Evolutionary conservation across 2,329 filamentous ascomycete genomes (phyloP).

Genomic region (Coniochaeta sp.): DNA sequence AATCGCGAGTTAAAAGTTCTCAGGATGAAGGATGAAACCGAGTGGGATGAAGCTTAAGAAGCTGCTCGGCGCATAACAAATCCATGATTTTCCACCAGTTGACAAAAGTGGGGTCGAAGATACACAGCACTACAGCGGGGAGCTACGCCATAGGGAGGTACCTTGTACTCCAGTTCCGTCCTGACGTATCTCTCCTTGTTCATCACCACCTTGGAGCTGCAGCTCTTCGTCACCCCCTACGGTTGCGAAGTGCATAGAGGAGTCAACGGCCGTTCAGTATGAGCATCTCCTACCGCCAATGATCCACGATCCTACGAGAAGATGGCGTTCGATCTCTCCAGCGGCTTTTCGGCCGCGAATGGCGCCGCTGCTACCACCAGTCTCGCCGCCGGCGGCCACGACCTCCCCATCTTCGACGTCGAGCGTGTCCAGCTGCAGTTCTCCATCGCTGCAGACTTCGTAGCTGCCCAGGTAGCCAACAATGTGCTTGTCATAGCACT

Average conservation of each 20-base stretch:
- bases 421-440: conserved; percentile 91
- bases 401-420: conserved; percentile 88
- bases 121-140: background rate
- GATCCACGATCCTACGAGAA: background rate
- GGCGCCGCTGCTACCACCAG: conserved; percentile 51
- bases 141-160: background rate
- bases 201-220: background rate
- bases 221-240: background rate
- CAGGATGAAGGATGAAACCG: background rate
- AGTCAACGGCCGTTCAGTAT: background rate
- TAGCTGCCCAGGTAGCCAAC: conserved; percentile 92
- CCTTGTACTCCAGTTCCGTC: too few species aligned
- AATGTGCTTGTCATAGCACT: conserved; percentile 92
- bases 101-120: background rate
- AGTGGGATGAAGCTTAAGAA: background rate
- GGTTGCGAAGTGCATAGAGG: background rate
- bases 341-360: conserved; percentile 65
- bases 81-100: background rate
- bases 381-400: conserved; percentile 29
- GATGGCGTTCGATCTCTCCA: conserved; percentile 65
- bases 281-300: background rate
- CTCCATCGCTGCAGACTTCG: conserved; percentile 89
- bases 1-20: background rate
- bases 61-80: background rate
- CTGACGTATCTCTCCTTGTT: background rate